Conservation (phyloP, 176 grass and related monocot species). For the Phoenix dactylifera region DNA sequence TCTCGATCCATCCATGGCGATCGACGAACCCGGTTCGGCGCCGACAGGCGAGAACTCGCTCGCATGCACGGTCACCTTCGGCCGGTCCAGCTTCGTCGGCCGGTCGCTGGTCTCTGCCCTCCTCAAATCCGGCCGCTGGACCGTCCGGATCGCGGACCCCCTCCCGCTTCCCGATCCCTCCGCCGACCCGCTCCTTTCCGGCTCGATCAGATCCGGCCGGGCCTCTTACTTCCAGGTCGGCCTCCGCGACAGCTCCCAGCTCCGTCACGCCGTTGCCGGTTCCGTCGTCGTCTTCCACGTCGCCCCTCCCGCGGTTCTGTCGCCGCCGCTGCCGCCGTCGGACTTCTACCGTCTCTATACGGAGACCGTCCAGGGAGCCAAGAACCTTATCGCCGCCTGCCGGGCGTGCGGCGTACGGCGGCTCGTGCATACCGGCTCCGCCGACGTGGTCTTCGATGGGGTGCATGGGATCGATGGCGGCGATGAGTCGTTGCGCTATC, state of each 20-base stretch:
- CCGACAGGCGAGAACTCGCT: conserved; percentile 2
- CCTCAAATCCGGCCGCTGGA: conserved; percentile 40
- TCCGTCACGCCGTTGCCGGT: conserved; percentile 31
- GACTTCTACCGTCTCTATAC: conserved; percentile 49
- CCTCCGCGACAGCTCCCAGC: conserved; percentile 20
- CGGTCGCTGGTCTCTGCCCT: conserved; percentile 52
- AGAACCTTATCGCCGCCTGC: conserved; percentile 53
- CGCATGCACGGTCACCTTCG: conserved; percentile 55
- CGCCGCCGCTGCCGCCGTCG: conserved; percentile 5
- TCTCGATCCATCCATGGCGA: conserved; percentile 48
- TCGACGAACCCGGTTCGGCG: conserved; percentile 14
- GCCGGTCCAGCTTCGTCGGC: conserved; percentile 51
- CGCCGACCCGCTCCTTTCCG: not conserved
- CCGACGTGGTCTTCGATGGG: conserved; percentile 47
- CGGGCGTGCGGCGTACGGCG: conserved; percentile 30
- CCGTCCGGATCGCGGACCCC: conserved; percentile 43
- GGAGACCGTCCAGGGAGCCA: conserved; percentile 36
- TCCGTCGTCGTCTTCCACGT: conserved; percentile 67
- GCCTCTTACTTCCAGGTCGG: conserved; percentile 24
- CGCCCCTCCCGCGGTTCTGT: conserved; percentile 27
- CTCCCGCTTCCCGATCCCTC: conserved; percentile 18
- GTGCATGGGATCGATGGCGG: conserved; percentile 26
- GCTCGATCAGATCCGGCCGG: not conserved
- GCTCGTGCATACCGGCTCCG: conserved; percentile 61
- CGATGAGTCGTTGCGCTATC: conserved; percentile 55